Evolutionary conservation across 2,329 filamentous ascomycete genomes (phyloP).

Genomic region (Elsinoe necatrix): DNA sequence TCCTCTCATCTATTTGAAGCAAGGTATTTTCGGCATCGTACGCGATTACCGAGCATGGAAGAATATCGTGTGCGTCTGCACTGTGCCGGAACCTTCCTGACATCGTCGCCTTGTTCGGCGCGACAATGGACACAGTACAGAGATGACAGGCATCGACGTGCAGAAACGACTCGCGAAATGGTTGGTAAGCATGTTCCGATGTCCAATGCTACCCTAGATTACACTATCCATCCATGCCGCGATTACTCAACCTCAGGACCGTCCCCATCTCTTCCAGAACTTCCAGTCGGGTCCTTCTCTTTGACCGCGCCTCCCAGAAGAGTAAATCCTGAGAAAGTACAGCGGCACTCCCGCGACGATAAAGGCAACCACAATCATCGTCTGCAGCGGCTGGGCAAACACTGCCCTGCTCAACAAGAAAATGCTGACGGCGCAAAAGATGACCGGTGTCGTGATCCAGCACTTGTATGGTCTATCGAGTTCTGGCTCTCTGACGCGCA

Average conservation of each 20-base stretch:
- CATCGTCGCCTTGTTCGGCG: not conserved
- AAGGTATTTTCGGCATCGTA: slow-evolving; percentile 6
- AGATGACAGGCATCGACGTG: not conserved
- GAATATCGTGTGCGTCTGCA: not conserved
- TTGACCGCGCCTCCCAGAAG: slow-evolving; percentile 33
- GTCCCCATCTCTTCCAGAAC: slow-evolving; percentile 36
- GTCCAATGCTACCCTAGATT: not conserved
- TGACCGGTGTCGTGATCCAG: slow-evolving; percentile 94
- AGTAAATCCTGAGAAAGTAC: slow-evolving; percentile 77
- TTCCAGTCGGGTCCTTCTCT: slow-evolving; percentile 28
- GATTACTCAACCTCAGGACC: slow-evolving; percentile 14
- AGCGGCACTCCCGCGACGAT: slow-evolving; percentile 75
- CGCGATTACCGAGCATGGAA: not conserved
- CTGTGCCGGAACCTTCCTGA: not conserved
- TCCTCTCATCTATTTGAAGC: not conserved
- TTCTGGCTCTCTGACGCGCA: slow-evolving; percentile 77
- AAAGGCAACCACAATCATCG: slow-evolving; percentile 75
- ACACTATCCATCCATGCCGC: not conserved
- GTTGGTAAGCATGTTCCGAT: not conserved
- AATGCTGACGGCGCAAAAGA: slow-evolving; percentile 95
- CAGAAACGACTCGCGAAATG: not conserved
- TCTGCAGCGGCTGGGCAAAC: slow-evolving; percentile 85
- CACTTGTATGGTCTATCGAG: slow-evolving; percentile 88
- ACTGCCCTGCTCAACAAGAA: slow-evolving; percentile 84
- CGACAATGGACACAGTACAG: not conserved